Base-by-base conservation (phyloP, 1,139 yeast genomes). In the Geotrichum candidum region DNA sequence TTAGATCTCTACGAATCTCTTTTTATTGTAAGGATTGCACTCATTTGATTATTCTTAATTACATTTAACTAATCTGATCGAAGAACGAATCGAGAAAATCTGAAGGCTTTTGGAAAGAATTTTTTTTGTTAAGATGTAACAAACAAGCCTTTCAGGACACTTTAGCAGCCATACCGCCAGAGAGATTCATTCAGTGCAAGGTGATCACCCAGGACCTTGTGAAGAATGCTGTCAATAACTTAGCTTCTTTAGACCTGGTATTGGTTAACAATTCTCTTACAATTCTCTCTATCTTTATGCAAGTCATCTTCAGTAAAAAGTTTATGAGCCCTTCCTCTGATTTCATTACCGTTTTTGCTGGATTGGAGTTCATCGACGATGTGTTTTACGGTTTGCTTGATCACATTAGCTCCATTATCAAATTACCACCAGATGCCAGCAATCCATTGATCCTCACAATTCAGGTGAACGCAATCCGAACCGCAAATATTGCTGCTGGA, bases 81-180 rank as follows among this genome's bases (percentile, higher is more conserved):
- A 56, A 58, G 50, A 57, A 50, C 48, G 65, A 60, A 50, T 31
- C 11, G 11, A 33, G 11, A 29, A 60, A 62, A 51, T 29, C 66
- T 0, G 72, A 73, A 4, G 76, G 75, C 11, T 77, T 68, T 65
- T 77, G 80, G 80, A 71, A 72, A 31, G 79, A 77, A 64, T 70
- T 77, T 56, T 77, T 73, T 63, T 63, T 77, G 15, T 68, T 77
- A 57, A 70, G 71, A 27, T 74, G 75, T 56, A 70, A 73, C 57
- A 66, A 64, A 53, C 56, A 63, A 22, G 74, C 70, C 33, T 66
- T 77, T 58, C 56, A 60, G 23, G 65, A 65, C 5, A 63, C 62
- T 1, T 60, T 77, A 23, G 64, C 64, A 10, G 57, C 59, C 1
- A 54, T 69, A 27, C 55, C 72, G 2, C 65, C 72, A 1, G 76